These are phyloP conservation scores for Cordyceps cicadae DNA, from an alignment of 2,329 filamentous ascomycete species.

Conservation along the genomic window DNA sequence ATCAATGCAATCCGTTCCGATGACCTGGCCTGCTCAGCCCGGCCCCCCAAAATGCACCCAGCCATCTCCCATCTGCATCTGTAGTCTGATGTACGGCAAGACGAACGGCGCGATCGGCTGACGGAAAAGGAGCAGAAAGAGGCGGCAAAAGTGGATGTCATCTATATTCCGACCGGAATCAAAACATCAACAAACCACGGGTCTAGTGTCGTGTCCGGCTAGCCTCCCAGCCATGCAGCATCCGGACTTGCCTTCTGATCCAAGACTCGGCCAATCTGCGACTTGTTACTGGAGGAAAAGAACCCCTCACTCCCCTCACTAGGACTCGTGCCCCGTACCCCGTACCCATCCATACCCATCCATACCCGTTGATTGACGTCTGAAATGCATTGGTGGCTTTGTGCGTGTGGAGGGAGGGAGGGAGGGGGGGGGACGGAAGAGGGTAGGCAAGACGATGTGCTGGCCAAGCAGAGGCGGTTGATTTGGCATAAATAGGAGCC, in stretches of 20 bases:
- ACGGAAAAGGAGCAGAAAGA: neutral
- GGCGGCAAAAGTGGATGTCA: slow-evolving; percentile 3
- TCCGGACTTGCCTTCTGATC: neutral
- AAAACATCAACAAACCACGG: neutral
- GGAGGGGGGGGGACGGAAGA: neutral
- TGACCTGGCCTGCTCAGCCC: neutral
- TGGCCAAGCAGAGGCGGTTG: slow-evolving; percentile 2
- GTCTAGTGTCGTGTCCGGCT: neutral
- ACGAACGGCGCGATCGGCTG: slow-evolving; percentile 1
- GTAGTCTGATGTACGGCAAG: neutral
- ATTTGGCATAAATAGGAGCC: slow-evolving; percentile 9
- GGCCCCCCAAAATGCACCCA: neutral
- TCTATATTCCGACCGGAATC: slow-evolving; percentile 9
- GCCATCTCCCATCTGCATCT: neutral
- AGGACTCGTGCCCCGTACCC: neutral
- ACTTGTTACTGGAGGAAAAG: neutral
- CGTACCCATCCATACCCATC: neutral
- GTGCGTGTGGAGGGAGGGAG: neutral
- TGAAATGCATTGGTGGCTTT: neutral
- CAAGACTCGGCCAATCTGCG: neutral
- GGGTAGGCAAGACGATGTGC: neutral
- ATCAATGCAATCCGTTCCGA: neutral
- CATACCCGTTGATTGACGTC: neutral
- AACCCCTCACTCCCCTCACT: neutral
- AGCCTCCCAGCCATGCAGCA: neutral